Evolutionary conservation across 2,329 filamentous ascomycete genomes (phyloP).

Genomic region (Ilyonectria mors-panacis): DNA sequence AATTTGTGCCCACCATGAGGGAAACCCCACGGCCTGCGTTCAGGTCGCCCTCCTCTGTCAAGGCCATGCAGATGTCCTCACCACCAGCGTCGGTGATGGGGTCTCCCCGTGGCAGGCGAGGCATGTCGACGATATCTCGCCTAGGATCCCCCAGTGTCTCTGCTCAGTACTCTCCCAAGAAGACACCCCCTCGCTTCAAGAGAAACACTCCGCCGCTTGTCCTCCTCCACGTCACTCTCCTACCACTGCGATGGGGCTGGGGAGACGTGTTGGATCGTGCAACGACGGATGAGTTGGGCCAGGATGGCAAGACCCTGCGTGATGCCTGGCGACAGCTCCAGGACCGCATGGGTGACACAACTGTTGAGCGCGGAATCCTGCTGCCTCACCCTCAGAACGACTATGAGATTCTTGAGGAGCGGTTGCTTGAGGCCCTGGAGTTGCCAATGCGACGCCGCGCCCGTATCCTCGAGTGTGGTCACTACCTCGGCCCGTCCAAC

Average conservation of each 20-base stretch:
- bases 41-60: constrained; percentile 78
- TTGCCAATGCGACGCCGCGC: constrained; percentile 75
- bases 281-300: constrained; percentile 58
- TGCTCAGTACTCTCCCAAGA: constrained; percentile 69
- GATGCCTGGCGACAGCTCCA: constrained; percentile 78
- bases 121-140: constrained; percentile 66
- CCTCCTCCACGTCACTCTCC: constrained; percentile 81
- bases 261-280: constrained; percentile 67
- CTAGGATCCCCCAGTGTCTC: constrained; percentile 69
- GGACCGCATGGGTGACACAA: constrained; percentile 79
- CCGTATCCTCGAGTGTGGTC: constrained; percentile 81
- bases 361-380: constrained; percentile 80
- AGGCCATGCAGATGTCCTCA: constrained; percentile 80
- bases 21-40: constrained; percentile 75
- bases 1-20: constrained; percentile 69
- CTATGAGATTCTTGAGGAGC: constrained; percentile 84
- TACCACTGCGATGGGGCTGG: constrained; percentile 79
- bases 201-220: constrained; percentile 76
- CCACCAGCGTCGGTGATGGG: constrained; percentile 71
- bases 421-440: constrained; percentile 81
- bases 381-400: constrained; percentile 85
- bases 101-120: constrained; percentile 70
- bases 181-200: constrained; percentile 72
- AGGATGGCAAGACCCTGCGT: constrained; percentile 65
- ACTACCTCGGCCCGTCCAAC: constrained; percentile 77